Evolutionary conservation across 208 protist genomes (phyloP).

Genomic region (Eutreptiella sp.): DNA sequence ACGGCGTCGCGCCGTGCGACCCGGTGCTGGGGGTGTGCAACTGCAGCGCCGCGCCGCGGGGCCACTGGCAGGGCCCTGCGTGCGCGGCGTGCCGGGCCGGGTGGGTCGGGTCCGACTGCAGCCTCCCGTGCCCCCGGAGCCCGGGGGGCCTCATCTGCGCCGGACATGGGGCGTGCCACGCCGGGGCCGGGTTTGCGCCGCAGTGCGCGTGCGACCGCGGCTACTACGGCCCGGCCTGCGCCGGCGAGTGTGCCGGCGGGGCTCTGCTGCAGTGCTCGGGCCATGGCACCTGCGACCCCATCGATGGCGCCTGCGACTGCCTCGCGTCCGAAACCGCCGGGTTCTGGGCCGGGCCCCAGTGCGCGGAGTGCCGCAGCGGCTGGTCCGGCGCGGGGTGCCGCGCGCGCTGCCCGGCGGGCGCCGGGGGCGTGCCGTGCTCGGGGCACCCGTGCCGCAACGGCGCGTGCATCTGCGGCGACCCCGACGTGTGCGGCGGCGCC

Average conservation of each 20-base stretch:
- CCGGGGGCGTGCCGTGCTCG: conserved; percentile 24
- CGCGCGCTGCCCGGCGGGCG: conserved; percentile 7
- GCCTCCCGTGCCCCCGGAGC: too few relatives aligned
- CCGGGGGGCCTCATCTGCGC: too few relatives aligned
- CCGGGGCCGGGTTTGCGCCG: too few relatives aligned
- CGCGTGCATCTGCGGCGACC: conserved; percentile 9
- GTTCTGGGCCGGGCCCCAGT: conserved; percentile 14
- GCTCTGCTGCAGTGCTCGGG: conserved; percentile 19
- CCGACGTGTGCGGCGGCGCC: conserved; percentile 5
- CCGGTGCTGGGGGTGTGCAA: conserved; percentile 17
- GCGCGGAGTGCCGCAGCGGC: conserved; percentile 9
- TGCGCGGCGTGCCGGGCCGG: not conserved
- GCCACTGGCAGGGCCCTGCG: conserved; percentile 9
- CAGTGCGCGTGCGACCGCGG: too few relatives aligned
- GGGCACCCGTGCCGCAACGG: conserved; percentile 8
- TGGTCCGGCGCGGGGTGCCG: conserved; percentile 17
- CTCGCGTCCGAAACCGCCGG: not conserved
- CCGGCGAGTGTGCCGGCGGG: conserved; percentile 22
- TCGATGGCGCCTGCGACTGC: conserved; percentile 17
- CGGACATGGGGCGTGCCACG: too few relatives aligned
- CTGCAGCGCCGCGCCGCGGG: too few relatives aligned
- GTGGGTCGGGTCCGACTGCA: too few relatives aligned
- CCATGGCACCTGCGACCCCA: conserved; percentile 19
- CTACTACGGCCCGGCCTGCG: conserved; percentile 1
- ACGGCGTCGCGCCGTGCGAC: conserved; percentile 9